A percentile compares a stretch with the other conserved stretches of the same genome.
Evolutionary conservation across 2,329 filamentous ascomycete species (phyloP).

Genomic region (Epicoccum nigrum): DNA sequence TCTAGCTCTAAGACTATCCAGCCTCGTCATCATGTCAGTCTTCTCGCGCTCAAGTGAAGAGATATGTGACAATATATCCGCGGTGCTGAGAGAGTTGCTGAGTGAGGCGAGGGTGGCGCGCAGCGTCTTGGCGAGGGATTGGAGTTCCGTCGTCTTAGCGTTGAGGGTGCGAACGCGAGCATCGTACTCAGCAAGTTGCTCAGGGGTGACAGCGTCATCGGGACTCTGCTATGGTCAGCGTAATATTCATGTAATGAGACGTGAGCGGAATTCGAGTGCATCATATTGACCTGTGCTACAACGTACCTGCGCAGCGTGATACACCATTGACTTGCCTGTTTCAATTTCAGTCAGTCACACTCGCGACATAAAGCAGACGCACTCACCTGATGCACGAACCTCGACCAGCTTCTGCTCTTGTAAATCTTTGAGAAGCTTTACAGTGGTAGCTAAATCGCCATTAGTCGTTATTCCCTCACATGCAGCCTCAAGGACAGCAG

Average conservation of each 20-base stretch:
- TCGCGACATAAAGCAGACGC: background rate
- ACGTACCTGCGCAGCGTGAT: constrained; percentile 59
- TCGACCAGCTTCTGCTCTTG: constrained; percentile 65
- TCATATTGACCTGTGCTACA: background rate
- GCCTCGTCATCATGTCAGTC: constrained; percentile 45
- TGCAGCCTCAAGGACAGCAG: background rate
- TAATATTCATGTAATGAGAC: too few species aligned
- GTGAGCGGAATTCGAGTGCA: background rate
- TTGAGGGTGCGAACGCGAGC: constrained; percentile 55
- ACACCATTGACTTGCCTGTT: constrained; percentile 66
- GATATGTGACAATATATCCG: constrained; percentile 56
- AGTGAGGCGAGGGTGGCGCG: constrained; percentile 55
- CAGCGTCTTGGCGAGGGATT: constrained; percentile 56
- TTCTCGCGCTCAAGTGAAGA: constrained; percentile 54
- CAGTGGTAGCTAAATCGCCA: constrained; percentile 57
- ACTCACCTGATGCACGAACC: constrained; percentile 59
- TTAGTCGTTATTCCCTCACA: constrained; percentile 16
- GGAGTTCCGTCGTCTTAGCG: constrained; percentile 52
- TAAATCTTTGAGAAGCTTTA: constrained; percentile 67
- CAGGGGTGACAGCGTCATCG: constrained; percentile 54
- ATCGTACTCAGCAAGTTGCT: constrained; percentile 58
- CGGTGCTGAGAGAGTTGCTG: constrained; percentile 56
- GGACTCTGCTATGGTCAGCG: constrained; percentile 52
- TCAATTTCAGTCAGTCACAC: background rate
- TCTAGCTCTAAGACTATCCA: constrained; percentile 52